These are phyloP conservation scores for Toxoplasma gondii DNA, from an alignment of 169 alveolate species.

Conservation along the genomic window DNA sequence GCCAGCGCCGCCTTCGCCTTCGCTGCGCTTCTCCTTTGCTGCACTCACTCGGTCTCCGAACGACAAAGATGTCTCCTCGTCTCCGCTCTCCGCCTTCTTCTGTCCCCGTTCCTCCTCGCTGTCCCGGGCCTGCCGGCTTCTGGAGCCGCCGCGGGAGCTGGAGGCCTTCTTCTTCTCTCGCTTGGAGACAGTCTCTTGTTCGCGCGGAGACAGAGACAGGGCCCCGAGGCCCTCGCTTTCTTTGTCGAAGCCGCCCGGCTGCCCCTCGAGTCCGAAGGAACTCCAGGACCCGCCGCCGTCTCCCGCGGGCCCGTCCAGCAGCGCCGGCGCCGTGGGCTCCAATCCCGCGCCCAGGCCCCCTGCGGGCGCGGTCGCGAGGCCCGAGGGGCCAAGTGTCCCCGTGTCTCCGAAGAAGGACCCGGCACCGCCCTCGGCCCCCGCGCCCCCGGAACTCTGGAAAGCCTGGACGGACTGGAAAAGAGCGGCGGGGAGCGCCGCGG, in stretches of 20 bases:
- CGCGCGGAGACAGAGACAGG: background rate
- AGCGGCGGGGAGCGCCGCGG: background rate
- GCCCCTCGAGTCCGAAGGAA: background rate
- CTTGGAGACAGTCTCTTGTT: background rate
- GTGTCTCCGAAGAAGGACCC: background rate
- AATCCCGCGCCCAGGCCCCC: background rate
- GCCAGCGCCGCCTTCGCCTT: background rate
- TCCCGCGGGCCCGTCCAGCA: background rate
- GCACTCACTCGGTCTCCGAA: background rate
- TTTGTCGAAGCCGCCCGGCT: background rate
- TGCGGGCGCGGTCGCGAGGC: background rate
- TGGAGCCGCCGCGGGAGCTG: background rate
- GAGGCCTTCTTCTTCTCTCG: background rate
- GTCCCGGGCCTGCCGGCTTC: background rate
- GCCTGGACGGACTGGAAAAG: background rate
- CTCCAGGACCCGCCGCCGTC: background rate
- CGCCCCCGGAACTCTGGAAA: background rate
- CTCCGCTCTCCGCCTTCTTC: conserved; percentile 18
- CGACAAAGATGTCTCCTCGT: background rate
- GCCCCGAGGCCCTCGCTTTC: background rate
- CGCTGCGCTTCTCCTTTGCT: background rate
- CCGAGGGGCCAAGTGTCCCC: background rate
- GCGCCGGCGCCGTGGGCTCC: background rate
- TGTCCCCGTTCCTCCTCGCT: background rate
- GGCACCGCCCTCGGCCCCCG: background rate